A percentile compares a stretch with the other conserved stretches of the same genome.
Evolutionary conservation across 176 grass and related monocot species (phyloP).

Genomic region (Aegilops longissima): DNA sequence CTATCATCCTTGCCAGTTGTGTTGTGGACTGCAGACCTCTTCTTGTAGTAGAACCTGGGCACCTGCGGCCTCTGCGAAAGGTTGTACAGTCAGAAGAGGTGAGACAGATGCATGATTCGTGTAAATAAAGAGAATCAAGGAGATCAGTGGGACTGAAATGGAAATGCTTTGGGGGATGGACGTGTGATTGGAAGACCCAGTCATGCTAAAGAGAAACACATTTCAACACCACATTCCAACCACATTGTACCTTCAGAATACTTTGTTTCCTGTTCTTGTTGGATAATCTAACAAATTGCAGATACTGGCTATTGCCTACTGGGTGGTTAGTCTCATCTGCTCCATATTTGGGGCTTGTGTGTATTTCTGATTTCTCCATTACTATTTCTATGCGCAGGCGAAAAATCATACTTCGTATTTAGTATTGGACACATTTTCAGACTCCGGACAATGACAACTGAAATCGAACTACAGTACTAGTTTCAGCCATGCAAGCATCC

Average conservation of each 20-base stretch:
- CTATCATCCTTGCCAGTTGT: slow-evolving; percentile 37
- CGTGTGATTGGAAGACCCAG: not conserved
- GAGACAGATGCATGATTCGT: slow-evolving; percentile 7
- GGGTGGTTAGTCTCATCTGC: not conserved
- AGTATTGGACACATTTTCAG: not conserved
- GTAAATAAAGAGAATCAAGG: not conserved
- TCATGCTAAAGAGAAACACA: not conserved
- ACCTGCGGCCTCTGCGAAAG: slow-evolving; percentile 43
- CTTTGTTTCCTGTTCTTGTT: not conserved
- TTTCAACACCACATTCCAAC: not conserved
- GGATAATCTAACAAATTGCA: not conserved
- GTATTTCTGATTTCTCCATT: too few relatives aligned
- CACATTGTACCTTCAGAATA: not conserved
- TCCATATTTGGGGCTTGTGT: not conserved
- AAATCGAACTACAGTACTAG: not conserved
- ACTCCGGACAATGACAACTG: not conserved
- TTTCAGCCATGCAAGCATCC: not conserved
- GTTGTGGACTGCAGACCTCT: slow-evolving; percentile 23
- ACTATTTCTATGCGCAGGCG: too few relatives aligned
- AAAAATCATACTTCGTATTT: too few relatives aligned
- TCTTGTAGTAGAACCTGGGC: slow-evolving; percentile 50
- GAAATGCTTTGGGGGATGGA: slow-evolving; percentile 6
- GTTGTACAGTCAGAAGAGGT: slow-evolving; percentile 22
- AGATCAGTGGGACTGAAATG: slow-evolving; percentile 1
- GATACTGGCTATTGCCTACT: not conserved